Evolutionary conservation across 2,329 filamentous ascomycete species (phyloP).

Genomic region (Epichloe festucae): DNA sequence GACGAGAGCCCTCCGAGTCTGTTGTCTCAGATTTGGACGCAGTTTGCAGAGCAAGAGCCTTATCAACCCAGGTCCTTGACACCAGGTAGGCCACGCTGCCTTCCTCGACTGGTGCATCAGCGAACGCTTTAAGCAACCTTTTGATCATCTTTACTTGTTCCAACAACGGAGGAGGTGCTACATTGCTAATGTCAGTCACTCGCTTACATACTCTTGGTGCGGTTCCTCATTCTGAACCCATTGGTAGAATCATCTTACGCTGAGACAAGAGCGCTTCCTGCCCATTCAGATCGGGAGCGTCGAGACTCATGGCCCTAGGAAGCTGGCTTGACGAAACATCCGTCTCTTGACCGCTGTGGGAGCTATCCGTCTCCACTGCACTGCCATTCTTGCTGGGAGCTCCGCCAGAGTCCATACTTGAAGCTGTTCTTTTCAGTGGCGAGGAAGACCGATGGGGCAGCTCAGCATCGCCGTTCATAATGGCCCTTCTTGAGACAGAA

Average conservation of each 20-base stretch:
- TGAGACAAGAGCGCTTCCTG: slow-evolving; percentile 1
- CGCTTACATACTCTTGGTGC: background rate
- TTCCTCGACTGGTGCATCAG: slow-evolving; percentile 45
- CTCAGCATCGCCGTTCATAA: slow-evolving; percentile 49
- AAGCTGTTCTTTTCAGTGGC: slow-evolving; percentile 50
- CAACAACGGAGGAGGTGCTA: slow-evolving; percentile 25
- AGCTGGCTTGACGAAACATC: slow-evolving; percentile 11
- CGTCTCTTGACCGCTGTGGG: slow-evolving; percentile 13
- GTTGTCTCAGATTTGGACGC: slow-evolving; percentile 42
- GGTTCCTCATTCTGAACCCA: background rate
- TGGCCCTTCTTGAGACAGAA: slow-evolving; percentile 35
- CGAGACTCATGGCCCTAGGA: slow-evolving; percentile 29
- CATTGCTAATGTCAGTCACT: slow-evolving; percentile 4
- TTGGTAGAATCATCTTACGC: slow-evolving; percentile 2
- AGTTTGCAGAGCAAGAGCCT: slow-evolving; percentile 53
- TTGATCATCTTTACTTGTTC: slow-evolving; percentile 64
- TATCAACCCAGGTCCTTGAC: slow-evolving; percentile 65
- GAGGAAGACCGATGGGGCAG: slow-evolving; percentile 48
- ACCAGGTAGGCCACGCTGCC: slow-evolving; percentile 68
- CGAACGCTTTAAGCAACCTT: slow-evolving; percentile 40
- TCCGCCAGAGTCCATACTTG: slow-evolving; percentile 43
- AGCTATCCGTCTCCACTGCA: slow-evolving; percentile 29
- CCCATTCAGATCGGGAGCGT: slow-evolving; percentile 19
- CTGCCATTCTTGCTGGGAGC: slow-evolving; percentile 28
- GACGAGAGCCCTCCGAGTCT: slow-evolving; percentile 43